These are phyloP conservation scores for Tillandsia fasciculata DNA, from an alignment of 176 grass and related monocot species.

Conservation along the genomic window DNA sequence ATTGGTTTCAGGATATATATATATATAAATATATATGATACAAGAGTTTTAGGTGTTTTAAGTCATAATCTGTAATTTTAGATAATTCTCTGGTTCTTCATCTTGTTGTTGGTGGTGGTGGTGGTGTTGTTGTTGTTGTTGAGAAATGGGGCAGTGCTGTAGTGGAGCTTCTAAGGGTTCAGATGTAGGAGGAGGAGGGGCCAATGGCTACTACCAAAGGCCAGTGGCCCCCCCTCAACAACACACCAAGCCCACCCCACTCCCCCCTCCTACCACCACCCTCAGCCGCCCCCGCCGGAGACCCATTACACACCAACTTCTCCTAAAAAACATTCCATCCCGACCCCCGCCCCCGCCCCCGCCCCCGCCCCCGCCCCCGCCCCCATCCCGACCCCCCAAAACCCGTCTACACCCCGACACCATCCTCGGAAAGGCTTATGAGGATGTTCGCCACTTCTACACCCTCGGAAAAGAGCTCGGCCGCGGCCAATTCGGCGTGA, in stretches of 20 bases:
- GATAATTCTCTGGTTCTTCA: not conserved
- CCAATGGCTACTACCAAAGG: slow-evolving; percentile 43
- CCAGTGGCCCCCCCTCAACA: not conserved
- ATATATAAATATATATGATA: too few species aligned
- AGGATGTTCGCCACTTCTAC: slow-evolving; percentile 58
- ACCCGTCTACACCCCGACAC: slow-evolving; percentile 27
- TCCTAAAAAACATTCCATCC: not conserved
- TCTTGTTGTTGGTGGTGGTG: not conserved
- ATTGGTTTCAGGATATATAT: too few species aligned
- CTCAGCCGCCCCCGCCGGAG: slow-evolving; percentile 25
- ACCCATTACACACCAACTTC: slow-evolving; percentile 18
- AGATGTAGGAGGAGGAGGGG: slow-evolving; percentile 33
- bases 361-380: slow-evolving; percentile 11
- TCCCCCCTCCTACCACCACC: slow-evolving; percentile 33
- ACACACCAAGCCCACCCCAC: slow-evolving; percentile 19
- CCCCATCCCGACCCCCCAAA: slow-evolving; percentile 22
- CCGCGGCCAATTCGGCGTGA: slow-evolving; percentile 90
- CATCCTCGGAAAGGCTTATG: slow-evolving; percentile 67
- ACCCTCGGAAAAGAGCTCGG: slow-evolving; percentile 89
- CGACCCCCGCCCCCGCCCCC: not conserved
- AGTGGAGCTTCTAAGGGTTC: slow-evolving; percentile 27
- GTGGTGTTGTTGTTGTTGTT: slow-evolving; percentile 18
- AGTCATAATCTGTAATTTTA: too few species aligned
- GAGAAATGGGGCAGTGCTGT: slow-evolving; percentile 68
- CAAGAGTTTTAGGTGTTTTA: too few species aligned